These are phyloP conservation scores for Gypsophila paniculata DNA, from an alignment of 179 eudicot species.

Conservation along the genomic window DNA sequence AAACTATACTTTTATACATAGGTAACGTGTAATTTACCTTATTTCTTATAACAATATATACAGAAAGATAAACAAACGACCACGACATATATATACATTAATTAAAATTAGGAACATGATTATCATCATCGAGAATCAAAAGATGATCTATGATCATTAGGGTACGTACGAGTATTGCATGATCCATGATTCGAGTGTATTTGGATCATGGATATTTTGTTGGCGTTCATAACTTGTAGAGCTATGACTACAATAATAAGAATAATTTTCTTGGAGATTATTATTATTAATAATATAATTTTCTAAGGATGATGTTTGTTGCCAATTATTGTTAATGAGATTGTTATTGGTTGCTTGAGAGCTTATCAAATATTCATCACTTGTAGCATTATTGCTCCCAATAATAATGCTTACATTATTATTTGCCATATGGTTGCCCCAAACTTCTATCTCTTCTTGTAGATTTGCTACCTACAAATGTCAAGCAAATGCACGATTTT, in stretches of 20 bases:
- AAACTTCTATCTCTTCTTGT: conserved; percentile 51
- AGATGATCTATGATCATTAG: neutral
- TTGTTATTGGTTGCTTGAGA: conserved; percentile 18
- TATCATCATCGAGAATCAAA: neutral
- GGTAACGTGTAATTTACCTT: too few species aligned
- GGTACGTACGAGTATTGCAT: neutral
- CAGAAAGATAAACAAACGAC: neutral
- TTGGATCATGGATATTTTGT: neutral
- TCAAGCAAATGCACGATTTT: neutral
- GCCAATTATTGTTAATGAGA: conserved; percentile 19
- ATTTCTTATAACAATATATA: too few species aligned
- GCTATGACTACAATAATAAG: neutral
- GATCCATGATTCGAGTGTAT: neutral
- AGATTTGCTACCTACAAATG: conserved; percentile 48
- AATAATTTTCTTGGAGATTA: conserved; percentile 23
- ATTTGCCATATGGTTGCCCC: conserved; percentile 42
- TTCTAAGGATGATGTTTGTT: conserved; percentile 18
- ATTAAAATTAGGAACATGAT: neutral
- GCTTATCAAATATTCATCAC: neutral
- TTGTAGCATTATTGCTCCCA: conserved; percentile 14
- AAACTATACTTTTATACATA: too few species aligned
- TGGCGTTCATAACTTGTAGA: neutral
- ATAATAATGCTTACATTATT: too few species aligned
- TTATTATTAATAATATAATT: neutral
- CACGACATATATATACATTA: too few species aligned